Base-by-base conservation (phyloP, 495 filamentous ascomycete genomes). In the Aspergillus taichungensis region DNA sequence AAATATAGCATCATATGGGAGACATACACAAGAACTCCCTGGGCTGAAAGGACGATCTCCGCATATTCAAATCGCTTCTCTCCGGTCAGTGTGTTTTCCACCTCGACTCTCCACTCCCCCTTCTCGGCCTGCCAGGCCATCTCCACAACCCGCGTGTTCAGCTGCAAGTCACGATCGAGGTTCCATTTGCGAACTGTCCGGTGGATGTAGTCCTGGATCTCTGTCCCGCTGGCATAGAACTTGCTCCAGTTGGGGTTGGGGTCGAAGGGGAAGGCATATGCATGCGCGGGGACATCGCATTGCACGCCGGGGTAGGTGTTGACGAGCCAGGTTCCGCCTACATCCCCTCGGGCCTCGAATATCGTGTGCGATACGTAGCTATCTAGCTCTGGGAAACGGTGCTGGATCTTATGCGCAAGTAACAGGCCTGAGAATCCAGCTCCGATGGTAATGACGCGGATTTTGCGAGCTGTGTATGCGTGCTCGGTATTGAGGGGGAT, bases 241-340 rank as follows among this genome's bases (percentile, higher is more conserved):
- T 72, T 60, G 3, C 68, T 69, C 80, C 82, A 86, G 46, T 77
- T 60, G 5, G 70, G 64, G 47, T 83, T 84, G 6, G 79, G 76
- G 27, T 71, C 70, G 55, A 83, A 86, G 31, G 72, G 72, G 46
- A 68, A 76, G 3, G 54, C 54, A 37, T 76, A 76, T 14, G 39
- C 48, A 33, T 64, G 54, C 32, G 81, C 66, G 3, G 78, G 79
- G n/a, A 81, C 73, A 57, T 83, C 80, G 46, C 72, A 77, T 30
- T 61, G 53, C 8, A 74, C 69, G 8, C 76, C 76, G 0, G 76
- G 76, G 48, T 78, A 78, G 8, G 51, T 61, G 46, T 79, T 76
- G 28, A 69, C 67, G n/a, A 65, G 54, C 72, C 73, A 77, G 7
- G 68, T 73, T 6, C 73, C 73, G 27, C 71, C 67, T 18, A 76